These are phyloP conservation scores for Ceratocystis cacaofunesta DNA, from an alignment of 2,329 filamentous ascomycete species.

Conservation along the genomic window DNA sequence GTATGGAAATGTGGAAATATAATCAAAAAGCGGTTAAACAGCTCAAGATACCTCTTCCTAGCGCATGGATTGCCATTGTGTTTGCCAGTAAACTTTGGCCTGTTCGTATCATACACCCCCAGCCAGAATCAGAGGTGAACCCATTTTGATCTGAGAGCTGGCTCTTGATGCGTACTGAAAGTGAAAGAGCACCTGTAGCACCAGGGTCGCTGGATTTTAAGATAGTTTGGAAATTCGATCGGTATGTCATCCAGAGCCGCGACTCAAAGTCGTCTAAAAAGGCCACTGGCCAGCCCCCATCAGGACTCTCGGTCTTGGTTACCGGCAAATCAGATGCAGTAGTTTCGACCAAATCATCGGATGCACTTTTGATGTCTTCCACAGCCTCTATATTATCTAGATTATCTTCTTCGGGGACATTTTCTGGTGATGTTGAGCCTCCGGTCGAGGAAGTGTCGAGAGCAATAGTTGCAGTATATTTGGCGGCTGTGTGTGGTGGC, in stretches of 20 bases:
- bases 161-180: conserved; percentile 70
- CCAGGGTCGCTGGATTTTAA: conserved; percentile 61
- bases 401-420: neutral
- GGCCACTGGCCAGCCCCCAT: conserved; percentile 60
- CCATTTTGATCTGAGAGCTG: conserved; percentile 64
- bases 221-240: conserved; percentile 73
- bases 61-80: conserved; percentile 51
- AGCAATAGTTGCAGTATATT: neutral
- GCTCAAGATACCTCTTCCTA: conserved; percentile 56
- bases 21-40: neutral
- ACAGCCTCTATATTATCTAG: conserved; percentile 21
- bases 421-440: neutral
- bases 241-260: conserved; percentile 90
- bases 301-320: conserved; percentile 19
- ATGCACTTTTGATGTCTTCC: conserved; percentile 28
- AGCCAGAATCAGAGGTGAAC: conserved; percentile 87
- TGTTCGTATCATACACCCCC: conserved; percentile 98
- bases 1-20: too few relatives aligned
- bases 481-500: neutral
- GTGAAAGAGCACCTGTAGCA: conserved; percentile 56
- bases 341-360: conserved; percentile 34
- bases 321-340: conserved; percentile 39
- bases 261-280: conserved; percentile 93
- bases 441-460: neutral
- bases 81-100: conserved; percentile 90